These are phyloP conservation scores for Petunia hybrid DNA, from an alignment of 305 asterid genomes.

Conservation along the genomic window DNA sequence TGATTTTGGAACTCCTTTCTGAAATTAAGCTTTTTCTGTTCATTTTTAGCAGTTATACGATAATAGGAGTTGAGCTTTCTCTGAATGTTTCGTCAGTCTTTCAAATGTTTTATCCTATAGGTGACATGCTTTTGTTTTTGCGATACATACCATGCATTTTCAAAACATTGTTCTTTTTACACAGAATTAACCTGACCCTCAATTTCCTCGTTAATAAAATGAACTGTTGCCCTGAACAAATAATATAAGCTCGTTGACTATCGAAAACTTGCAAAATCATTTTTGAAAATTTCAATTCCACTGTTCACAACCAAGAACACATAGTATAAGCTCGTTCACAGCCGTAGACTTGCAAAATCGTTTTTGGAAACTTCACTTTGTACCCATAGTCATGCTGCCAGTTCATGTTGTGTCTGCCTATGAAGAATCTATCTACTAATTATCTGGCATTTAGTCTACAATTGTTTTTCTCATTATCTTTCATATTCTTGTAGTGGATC, in stretches of 20 bases:
- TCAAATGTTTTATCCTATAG: not conserved
- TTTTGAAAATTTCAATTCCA: not conserved
- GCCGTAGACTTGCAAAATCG: not conserved
- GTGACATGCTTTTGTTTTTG: constrained; percentile 2
- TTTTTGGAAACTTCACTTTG: not conserved
- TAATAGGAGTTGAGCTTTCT: not conserved
- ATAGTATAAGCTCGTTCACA: not conserved
- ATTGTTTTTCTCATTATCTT: constrained; percentile 25
- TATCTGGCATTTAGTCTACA: not conserved
- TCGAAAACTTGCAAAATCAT: not conserved
- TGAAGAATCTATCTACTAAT: not conserved
- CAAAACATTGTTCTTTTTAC: not conserved
- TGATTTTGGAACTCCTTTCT: constrained; percentile 10
- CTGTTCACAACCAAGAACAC: constrained; percentile 4
- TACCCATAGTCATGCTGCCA: not conserved
- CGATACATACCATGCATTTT: not conserved
- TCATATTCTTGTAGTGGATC: constrained; percentile 65
- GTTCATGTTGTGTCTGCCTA: not conserved
- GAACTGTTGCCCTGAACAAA: not conserved
- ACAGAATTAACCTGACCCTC: not conserved
- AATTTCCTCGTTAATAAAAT: not conserved
- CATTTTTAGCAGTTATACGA: not conserved
- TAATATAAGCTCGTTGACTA: not conserved
- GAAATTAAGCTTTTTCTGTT: not conserved
- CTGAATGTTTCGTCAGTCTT: constrained; percentile 4